These are phyloP conservation scores for Cladosporium phlei DNA, from an alignment of 2,329 filamentous ascomycete species.

Conservation along the genomic window DNA sequence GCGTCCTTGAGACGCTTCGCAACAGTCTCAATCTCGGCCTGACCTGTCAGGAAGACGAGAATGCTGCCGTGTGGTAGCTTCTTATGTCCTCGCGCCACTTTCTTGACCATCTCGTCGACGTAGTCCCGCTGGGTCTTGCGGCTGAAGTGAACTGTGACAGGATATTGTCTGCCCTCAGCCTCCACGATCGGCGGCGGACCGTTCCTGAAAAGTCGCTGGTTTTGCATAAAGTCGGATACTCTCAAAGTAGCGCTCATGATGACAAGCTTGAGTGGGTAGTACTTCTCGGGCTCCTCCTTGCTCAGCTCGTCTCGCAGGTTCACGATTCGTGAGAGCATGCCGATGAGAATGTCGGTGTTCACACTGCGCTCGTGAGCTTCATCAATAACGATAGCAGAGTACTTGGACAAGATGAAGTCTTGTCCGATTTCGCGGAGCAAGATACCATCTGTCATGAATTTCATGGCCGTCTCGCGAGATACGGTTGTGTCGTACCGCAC, in stretches of 20 bases:
- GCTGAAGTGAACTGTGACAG: constrained; percentile 85
- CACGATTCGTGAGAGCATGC: constrained; percentile 90
- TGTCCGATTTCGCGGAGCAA: constrained; percentile 84
- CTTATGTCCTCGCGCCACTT: constrained; percentile 79
- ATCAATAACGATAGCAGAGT: constrained; percentile 90
- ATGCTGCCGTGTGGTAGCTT: constrained; percentile 89
- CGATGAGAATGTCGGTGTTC: constrained; percentile 97
- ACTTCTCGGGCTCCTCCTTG: constrained; percentile 63
- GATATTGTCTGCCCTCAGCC: constrained; percentile 85
- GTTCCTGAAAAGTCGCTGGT: constrained; percentile 68
- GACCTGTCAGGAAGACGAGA: constrained; percentile 88
- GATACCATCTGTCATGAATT: constrained; percentile 99
- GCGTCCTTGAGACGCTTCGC: constrained; percentile 70
- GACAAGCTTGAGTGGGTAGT: constrained; percentile 76
- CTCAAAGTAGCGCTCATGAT: constrained; percentile 97
- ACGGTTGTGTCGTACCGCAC: constrained; percentile 91
- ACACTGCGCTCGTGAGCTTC: constrained; percentile 96
- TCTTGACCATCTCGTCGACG: constrained; percentile 81
- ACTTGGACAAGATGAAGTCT: constrained; percentile 82
- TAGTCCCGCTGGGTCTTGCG: constrained; percentile 80
- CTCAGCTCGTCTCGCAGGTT: constrained; percentile 73
- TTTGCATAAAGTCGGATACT: constrained; percentile 85
- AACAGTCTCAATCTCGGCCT: constrained; percentile 84
- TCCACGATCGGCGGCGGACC: constrained; percentile 74
- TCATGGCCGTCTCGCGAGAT: constrained; percentile 76